Evolutionary conservation across 75 land plant genomes (phyloP).

Genomic region (Isoetes taiwanensis): DNA sequence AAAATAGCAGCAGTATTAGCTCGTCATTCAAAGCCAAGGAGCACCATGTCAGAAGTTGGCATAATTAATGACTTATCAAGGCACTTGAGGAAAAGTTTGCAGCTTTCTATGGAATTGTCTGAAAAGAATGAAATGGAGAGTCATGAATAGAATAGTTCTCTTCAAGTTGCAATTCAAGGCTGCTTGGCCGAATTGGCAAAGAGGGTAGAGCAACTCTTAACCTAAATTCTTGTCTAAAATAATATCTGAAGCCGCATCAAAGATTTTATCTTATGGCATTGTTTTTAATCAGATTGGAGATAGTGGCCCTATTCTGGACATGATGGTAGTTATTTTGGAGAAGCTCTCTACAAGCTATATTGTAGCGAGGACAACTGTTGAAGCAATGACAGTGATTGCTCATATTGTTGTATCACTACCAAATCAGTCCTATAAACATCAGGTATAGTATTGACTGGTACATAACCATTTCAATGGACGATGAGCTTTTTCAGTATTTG

Average conservation of each 20-base stretch:
- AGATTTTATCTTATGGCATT: neutral
- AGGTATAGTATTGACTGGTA: slow-evolving; percentile 18
- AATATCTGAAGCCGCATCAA: neutral
- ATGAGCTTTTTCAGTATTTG: neutral
- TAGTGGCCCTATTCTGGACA: slow-evolving; percentile 56
- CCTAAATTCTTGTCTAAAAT: neutral
- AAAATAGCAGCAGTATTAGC: slow-evolving; percentile 47
- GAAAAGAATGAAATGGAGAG: too few species aligned
- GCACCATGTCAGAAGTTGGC: slow-evolving; percentile 49
- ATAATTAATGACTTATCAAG: slow-evolving; percentile 68
- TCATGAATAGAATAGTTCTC: slow-evolving; percentile 36
- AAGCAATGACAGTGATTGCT: slow-evolving; percentile 52
- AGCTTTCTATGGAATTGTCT: slow-evolving; percentile 41
- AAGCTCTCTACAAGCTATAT: slow-evolving; percentile 36
- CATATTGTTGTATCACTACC: slow-evolving; percentile 64
- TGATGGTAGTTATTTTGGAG: slow-evolving; percentile 67
- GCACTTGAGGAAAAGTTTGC: slow-evolving; percentile 73
- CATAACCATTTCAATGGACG: neutral
- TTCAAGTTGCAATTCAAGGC: slow-evolving; percentile 55
- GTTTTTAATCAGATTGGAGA: slow-evolving; percentile 53
- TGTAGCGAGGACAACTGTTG: slow-evolving; percentile 46
- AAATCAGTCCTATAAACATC: slow-evolving; percentile 53
- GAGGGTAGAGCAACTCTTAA: slow-evolving; percentile 31
- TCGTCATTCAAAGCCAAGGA: slow-evolving; percentile 42
- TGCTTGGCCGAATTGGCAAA: slow-evolving; percentile 58